Base-by-base conservation (phyloP, 805 yeast genomes). In the Zygotorulaspora chibaensis region DNA sequence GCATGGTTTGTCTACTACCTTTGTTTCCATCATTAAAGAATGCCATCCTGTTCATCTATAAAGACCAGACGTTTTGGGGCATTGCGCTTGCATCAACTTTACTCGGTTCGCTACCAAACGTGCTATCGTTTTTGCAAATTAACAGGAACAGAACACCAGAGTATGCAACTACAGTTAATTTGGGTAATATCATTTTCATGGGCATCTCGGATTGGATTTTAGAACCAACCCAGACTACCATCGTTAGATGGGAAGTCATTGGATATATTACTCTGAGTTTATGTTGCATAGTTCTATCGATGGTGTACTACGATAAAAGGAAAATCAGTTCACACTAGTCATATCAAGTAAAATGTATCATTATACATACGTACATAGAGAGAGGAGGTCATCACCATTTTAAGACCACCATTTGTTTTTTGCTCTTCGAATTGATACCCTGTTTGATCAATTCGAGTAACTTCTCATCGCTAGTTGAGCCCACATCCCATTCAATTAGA, bases 341-440 rank as follows among this genome's bases (percentile, higher is more conserved):
- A 20, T 18, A 36, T 20, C 11, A 38, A 37, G 20, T n/a, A 37
- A 20, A 31, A 31, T 23, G 15, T 34, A 33, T 18, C 11, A 35
- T 3, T 15, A 34, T 35, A 20, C 30, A 20, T 13, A 39, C 29
- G 27, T 27, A 39, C 3, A 39, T 38, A 41, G 20, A 41, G 17
- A 40, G 20, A 29, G 40, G 16, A 40, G 18, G 17, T 31, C 38
- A 25, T 50, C 40, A 55, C 65, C 68, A 65, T 40, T 65, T 58
- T 26, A 66, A 46, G 8, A 54, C 49, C 1, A 66, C 56, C 34
- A 66, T 28, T 18, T 62, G 58, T 44, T 66, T 66, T 28, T 58
- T 59, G 20, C 68, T 68, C 41, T 58, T 58, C 1, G 69, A 59
- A 1, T 50, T 59, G 36, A 83, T 66, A 4, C 80, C 81, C 8